Percentiles rank a stretch among this genome's conserved stretches.
Conservation (phyloP, 2,329 filamentous ascomycete species). For the Alternaria angustiovoidea region DNA sequence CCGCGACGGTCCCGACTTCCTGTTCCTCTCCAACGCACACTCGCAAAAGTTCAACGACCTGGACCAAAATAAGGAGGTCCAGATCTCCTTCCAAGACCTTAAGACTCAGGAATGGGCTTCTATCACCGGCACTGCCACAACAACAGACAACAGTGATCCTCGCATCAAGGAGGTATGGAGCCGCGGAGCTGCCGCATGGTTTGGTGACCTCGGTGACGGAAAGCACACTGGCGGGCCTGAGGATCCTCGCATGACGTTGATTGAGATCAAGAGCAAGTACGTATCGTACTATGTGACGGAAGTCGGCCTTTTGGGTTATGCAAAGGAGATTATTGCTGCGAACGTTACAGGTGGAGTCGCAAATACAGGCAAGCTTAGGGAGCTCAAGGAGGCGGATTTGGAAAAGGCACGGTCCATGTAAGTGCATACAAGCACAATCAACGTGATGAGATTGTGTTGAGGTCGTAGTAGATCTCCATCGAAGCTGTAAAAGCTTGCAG, state of each 20-base stretch:
- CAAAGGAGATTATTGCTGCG: conserved; percentile 52
- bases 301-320: conserved; percentile 46
- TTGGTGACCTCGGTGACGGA: conserved; percentile 60
- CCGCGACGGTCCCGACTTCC: conserved; percentile 63
- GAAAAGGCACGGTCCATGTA: conserved; percentile 46
- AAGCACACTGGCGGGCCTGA: conserved; percentile 56
- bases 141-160: conserved; percentile 54
- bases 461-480: conserved; percentile 1
- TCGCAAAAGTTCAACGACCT: conserved; percentile 59
- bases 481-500: conserved; percentile 10
- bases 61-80: conserved; percentile 51
- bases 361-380: conserved; percentile 53
- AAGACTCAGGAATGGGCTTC: conserved; percentile 59
- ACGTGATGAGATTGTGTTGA: background rate
- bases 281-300: conserved; percentile 52
- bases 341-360: conserved; percentile 51
- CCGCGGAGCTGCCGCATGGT: conserved; percentile 55
- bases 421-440: background rate
- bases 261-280: conserved; percentile 52
- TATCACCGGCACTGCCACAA: conserved; percentile 55
- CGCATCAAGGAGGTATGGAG: conserved; percentile 59
- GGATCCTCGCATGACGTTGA: conserved; percentile 58
- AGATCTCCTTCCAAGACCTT: conserved; percentile 58
- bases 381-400: conserved; percentile 60
- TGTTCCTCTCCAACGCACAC: conserved; percentile 60